Evolutionary conservation across 1,139 yeast genomes (phyloP).

Genomic region (Saccharomyces hybrid): DNA sequence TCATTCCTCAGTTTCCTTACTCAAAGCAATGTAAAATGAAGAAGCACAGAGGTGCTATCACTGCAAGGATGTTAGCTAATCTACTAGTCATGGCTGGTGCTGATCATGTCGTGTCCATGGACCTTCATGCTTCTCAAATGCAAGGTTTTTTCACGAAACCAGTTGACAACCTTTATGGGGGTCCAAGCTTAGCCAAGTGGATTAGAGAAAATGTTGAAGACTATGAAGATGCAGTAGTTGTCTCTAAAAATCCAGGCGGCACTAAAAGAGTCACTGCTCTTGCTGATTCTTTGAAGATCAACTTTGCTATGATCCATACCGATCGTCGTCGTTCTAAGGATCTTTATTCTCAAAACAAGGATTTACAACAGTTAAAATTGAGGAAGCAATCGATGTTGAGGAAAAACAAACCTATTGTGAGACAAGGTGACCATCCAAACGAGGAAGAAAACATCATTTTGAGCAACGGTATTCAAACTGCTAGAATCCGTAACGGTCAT

Average conservation of each 20-base stretch:
- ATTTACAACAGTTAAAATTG: constrained; percentile 26
- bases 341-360: constrained; percentile 41
- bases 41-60: constrained; percentile 96
- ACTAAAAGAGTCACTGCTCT: constrained; percentile 94
- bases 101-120: constrained; percentile 97
- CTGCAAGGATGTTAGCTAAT: constrained; percentile 98
- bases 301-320: constrained; percentile 98
- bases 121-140: constrained; percentile 96
- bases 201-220: constrained; percentile 82
- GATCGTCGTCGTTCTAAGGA: constrained; percentile 89
- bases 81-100: constrained; percentile 97
- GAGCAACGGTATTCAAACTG: constrained; percentile 84
- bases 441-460: constrained; percentile 63
- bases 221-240: constrained; percentile 75
- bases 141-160: constrained; percentile 98
- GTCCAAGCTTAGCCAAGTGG: constrained; percentile 96
- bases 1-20: constrained; percentile 94
- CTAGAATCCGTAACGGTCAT: constrained; percentile 92
- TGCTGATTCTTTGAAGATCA: constrained; percentile 90
- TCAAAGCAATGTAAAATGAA: constrained; percentile 97
- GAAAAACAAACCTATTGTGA: constrained; percentile 31
- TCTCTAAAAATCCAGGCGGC: constrained; percentile 96
- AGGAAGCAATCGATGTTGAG: constrained; percentile 36
- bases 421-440: constrained; percentile 43
- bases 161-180: constrained; percentile 91